phyloP scores from a whole-genome alignment of 371 early-diverging fungal species.

The Fennellomyces sp. region DNA sequence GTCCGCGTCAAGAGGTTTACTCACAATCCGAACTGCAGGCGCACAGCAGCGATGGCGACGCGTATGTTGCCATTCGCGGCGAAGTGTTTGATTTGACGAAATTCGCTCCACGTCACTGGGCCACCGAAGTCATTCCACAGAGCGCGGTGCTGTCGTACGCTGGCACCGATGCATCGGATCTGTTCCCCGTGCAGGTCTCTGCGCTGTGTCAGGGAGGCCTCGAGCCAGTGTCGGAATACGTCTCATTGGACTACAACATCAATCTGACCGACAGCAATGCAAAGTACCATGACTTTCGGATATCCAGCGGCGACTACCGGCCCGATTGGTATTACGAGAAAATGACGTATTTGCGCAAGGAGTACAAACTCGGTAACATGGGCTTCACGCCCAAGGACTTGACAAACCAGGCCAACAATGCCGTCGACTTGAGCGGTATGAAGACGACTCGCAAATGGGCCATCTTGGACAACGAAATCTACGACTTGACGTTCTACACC shows the following conservation, averaged over 20 bases:
- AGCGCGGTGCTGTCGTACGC: slow-evolving; percentile 58
- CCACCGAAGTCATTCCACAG: slow-evolving; percentile 43
- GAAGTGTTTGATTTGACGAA: slow-evolving; percentile 67
- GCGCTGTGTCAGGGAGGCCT: slow-evolving; percentile 29
- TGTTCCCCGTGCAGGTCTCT: slow-evolving; percentile 74
- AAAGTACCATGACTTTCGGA: slow-evolving; percentile 43
- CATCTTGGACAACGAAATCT: slow-evolving; percentile 60
- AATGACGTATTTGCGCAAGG: slow-evolving; percentile 47
- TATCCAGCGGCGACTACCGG: slow-evolving; percentile 25
- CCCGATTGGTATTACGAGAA: slow-evolving; percentile 55
- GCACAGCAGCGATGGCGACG: slow-evolving; percentile 40
- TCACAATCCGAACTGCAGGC: slow-evolving; percentile 54
- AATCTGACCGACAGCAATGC: slow-evolving; percentile 28
- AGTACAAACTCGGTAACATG: slow-evolving; percentile 49
- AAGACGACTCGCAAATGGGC: slow-evolving; percentile 48
- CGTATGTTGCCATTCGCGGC: slow-evolving; percentile 64
- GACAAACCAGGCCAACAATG: slow-evolving; percentile 25
- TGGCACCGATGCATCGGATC: slow-evolving; percentile 60
- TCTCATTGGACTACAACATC: slow-evolving; percentile 25
- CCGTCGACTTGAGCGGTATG: slow-evolving; percentile 26
- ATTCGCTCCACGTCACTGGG: slow-evolving; percentile 56
- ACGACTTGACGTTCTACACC: slow-evolving; percentile 62
- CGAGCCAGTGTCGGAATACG: slow-evolving; percentile 20
- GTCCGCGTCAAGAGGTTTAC: slow-evolving; percentile 76
- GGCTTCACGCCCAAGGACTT: slow-evolving; percentile 35